Conservation (phyloP, 2,329 filamentous ascomycete species). For the Cytospora leucostoma region DNA sequence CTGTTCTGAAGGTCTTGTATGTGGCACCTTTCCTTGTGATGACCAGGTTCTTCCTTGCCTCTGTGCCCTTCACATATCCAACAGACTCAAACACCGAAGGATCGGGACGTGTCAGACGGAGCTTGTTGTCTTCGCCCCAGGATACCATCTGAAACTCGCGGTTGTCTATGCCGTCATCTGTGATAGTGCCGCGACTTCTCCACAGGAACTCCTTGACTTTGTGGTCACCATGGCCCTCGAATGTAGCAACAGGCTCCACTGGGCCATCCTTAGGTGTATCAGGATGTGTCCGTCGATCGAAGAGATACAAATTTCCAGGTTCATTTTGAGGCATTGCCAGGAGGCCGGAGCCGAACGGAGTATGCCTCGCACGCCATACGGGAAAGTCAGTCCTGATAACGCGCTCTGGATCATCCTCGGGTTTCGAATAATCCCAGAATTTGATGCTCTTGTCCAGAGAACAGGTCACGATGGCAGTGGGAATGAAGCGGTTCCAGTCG, state of each 20-base stretch:
- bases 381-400: constrained; percentile 82
- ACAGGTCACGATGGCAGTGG: constrained; percentile 77
- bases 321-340: constrained; percentile 91
- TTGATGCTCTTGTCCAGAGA: constrained; percentile 91
- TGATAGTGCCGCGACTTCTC: constrained; percentile 71
- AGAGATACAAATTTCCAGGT: constrained; percentile 81
- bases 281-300: constrained; percentile 62
- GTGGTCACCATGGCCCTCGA: constrained; percentile 62
- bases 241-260: constrained; percentile 56
- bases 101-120: constrained; percentile 76
- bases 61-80: constrained; percentile 70
- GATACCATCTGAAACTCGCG: constrained; percentile 92
- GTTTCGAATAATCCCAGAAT: constrained; percentile 78
- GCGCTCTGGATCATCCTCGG: constrained; percentile 67
- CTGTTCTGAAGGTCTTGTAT: constrained; percentile 82
- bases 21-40: constrained; percentile 80
- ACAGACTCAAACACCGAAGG: constrained; percentile 65
- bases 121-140: constrained; percentile 84
- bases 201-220: constrained; percentile 92
- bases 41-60: constrained; percentile 64
- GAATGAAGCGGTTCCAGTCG: constrained; percentile 83
- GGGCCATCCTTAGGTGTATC: constrained; percentile 47
- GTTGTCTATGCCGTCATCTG: constrained; percentile 70
- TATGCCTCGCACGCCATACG: constrained; percentile 88
- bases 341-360: constrained; percentile 83